A percentile compares a stretch with the other conserved stretches of the same genome.
Conservation (phyloP, 768 basidiomycete species). For the Xanthoconium purpureum region DNA sequence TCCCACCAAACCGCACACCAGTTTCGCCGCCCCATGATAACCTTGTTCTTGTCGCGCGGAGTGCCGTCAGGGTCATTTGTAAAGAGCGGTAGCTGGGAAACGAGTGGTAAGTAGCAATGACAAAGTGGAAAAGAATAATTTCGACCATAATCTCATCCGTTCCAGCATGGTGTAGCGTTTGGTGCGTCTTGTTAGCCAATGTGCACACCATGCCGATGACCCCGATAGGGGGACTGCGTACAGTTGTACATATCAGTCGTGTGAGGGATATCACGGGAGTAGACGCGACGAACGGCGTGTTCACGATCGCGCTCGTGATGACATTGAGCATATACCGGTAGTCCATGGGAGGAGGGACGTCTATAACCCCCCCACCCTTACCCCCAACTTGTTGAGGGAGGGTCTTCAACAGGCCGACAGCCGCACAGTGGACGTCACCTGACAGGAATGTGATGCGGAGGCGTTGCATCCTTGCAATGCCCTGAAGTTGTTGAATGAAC, state of each 20-base stretch:
- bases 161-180: conserved; percentile 73
- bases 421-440: conserved; percentile 93
- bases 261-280: no score
- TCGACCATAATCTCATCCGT: conserved; percentile 88
- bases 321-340: conserved; percentile 90
- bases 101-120: background rate
- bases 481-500: conserved; percentile 78
- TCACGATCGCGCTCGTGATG: conserved; percentile 91
- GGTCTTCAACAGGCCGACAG: conserved; percentile 77
- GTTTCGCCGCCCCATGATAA: conserved; percentile 85
- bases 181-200: conserved; percentile 78
- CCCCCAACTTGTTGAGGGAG: conserved; percentile 37
- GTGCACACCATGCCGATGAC: conserved; percentile 81
- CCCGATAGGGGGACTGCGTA: conserved; percentile 52
- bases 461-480: conserved; percentile 57
- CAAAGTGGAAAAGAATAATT: background rate
- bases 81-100: conserved; percentile 69
- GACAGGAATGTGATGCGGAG: conserved; percentile 82
- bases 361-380: conserved; percentile 35
- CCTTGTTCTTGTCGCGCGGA: conserved; percentile 63
- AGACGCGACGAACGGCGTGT: conserved; percentile 71
- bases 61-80: conserved; percentile 71
- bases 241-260: background rate
- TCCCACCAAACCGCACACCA: conserved; percentile 77
- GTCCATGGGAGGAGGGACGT: conserved; percentile 55